A percentile compares a stretch with the other conserved stretches of the same genome.
Evolutionary conservation across 805 yeast genomes (phyloP).

Genomic region (Monosporozyma yasuniensis): DNA sequence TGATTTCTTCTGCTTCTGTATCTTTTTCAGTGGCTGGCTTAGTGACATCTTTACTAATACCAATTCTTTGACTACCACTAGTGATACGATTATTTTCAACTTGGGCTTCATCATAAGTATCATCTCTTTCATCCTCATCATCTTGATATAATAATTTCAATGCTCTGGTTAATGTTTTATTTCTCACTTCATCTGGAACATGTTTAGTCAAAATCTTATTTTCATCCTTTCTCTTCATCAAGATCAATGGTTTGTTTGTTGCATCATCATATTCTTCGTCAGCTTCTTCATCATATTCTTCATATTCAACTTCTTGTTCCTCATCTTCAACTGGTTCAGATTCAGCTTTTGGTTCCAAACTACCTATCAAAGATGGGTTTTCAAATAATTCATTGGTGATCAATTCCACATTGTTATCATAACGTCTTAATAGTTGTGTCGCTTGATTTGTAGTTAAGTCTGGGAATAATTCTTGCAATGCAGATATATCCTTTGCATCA

Average conservation of each 20-base stretch:
- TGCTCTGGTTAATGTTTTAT: conserved; percentile 52
- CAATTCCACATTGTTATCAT: conserved; percentile 45
- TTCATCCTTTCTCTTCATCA: neutral
- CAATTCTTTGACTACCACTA: conserved; percentile 8
- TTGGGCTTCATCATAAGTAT: conserved; percentile 53
- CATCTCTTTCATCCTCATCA: conserved; percentile 84
- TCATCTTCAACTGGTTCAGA: neutral
- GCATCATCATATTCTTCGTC: conserved; percentile 6
- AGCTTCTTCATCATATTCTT: conserved; percentile 10
- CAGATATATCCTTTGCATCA: conserved; percentile 32
- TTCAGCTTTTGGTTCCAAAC: neutral
- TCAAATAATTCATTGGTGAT: conserved; percentile 57
- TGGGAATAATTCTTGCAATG: conserved; percentile 58
- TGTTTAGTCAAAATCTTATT: conserved; percentile 12
- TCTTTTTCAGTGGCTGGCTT: conserved; percentile 9
- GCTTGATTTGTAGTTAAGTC: conserved; percentile 42
- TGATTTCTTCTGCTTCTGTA: conserved; percentile 6
- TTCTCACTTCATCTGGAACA: conserved; percentile 42
- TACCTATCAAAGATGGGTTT: conserved; percentile 38
- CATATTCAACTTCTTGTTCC: conserved; percentile 3
- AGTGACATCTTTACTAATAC: conserved; percentile 4
- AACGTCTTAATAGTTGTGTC: conserved; percentile 38
- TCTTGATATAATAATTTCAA: conserved; percentile 55
- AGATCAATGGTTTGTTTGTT: neutral
- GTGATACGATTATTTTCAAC: conserved; percentile 13